phyloP scores from a whole-genome alignment of 2,329 filamentous ascomycete genomes.

The Gnomoniopsis smithogilvyi region DNA sequence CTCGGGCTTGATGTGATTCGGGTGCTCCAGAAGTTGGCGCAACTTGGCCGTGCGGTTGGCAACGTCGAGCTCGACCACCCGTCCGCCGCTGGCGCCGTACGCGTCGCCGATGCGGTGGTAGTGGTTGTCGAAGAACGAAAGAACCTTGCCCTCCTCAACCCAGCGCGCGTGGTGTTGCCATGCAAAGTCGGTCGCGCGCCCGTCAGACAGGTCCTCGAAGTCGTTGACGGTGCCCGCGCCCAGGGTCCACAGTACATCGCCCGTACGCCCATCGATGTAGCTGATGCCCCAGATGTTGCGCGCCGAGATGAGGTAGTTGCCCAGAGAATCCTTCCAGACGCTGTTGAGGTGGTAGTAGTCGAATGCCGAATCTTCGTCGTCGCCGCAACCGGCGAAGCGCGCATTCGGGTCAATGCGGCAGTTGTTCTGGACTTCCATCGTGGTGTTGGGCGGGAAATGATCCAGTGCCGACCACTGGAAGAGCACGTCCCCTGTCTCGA shows the following conservation, averaged over 20 bases:
- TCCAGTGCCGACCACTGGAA: conserved; percentile 31
- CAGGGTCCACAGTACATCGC: conserved; percentile 34
- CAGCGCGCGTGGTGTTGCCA: conserved; percentile 37
- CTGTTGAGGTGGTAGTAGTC: conserved; percentile 39
- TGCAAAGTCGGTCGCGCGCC: conserved; percentile 31
- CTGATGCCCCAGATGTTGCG: conserved; percentile 29
- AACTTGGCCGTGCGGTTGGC: conserved; percentile 26
- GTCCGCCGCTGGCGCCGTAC: conserved; percentile 21
- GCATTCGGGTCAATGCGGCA: conserved; percentile 10
- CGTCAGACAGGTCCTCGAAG: conserved; percentile 32
- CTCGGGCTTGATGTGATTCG: conserved; percentile 17
- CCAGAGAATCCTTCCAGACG: conserved; percentile 29
- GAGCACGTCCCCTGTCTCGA: conserved; percentile 32
- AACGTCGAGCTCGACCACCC: conserved; percentile 25
- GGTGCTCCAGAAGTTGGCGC: conserved; percentile 28
- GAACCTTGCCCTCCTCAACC: conserved; percentile 21
- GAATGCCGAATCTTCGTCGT: conserved; percentile 21
- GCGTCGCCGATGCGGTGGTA: conserved; percentile 16
- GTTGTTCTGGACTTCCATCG: conserved; percentile 17
- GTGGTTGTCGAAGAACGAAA: conserved; percentile 37
- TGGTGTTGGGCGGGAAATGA: conserved; percentile 8
- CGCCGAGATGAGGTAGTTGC: conserved; percentile 35
- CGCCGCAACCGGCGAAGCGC: conserved; percentile 15
- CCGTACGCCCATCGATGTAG: conserved; percentile 21
- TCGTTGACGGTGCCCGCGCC: conserved; percentile 31